Percentiles rank a stretch among this genome's conserved stretches.
Conservation (phyloP, 2,329 filamentous ascomycete genomes). For the Alternaria postmessia region DNA sequence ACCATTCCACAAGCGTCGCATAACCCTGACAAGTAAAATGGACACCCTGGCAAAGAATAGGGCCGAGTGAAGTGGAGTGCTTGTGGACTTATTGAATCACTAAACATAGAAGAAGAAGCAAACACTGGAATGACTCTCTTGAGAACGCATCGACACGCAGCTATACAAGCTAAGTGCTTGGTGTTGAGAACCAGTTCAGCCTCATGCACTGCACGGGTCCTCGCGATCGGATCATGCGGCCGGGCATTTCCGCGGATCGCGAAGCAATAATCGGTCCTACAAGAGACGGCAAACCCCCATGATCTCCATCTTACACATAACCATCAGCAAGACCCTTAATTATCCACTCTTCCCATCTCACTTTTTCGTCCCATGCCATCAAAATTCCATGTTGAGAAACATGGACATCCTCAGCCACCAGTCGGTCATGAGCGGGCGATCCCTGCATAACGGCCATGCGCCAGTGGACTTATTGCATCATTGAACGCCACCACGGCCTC, state of each 20-base stretch:
- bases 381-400: background rate
- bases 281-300: slow-evolving; percentile 6
- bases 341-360: background rate
- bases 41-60: background rate
- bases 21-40: slow-evolving; percentile 3
- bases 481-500: slow-evolving; percentile 16
- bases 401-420: slow-evolving; percentile 1
- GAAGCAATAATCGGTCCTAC: slow-evolving; percentile 15
- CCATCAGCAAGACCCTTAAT: slow-evolving; percentile 1
- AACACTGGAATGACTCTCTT: background rate
- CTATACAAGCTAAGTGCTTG: background rate
- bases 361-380: background rate
- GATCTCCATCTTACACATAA: background rate
- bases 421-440: slow-evolving; percentile 3
- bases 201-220: slow-evolving; percentile 2
- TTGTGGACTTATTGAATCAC: background rate
- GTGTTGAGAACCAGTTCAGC: background rate
- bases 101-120: background rate
- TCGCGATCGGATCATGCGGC: background rate
- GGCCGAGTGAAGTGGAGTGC: background rate
- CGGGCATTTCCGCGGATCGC: slow-evolving; percentile 13
- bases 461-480: slow-evolving; percentile 12
- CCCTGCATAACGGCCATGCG: slow-evolving; percentile 6
- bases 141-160: background rate
- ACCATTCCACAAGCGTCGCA: background rate